Percentiles rank a stretch among this genome's conserved stretches.
Evolutionary conservation across 179 eudicot species (phyloP).

Genomic region (Beta lomatogona): DNA sequence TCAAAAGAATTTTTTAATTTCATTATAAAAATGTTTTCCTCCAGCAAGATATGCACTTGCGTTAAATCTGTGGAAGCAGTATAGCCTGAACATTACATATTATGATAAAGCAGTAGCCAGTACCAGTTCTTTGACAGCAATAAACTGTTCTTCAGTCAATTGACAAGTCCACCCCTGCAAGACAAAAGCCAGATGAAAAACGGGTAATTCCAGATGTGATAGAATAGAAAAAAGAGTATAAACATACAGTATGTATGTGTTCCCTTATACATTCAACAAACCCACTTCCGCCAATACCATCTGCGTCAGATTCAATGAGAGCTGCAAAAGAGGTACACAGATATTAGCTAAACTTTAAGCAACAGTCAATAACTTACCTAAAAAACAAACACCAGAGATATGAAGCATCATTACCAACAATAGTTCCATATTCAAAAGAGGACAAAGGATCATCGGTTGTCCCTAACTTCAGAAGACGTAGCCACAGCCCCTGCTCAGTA

Average conservation of each 20-base stretch:
- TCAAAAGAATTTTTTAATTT: not conserved
- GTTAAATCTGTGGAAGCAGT: not conserved
- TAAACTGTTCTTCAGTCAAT: constrained; percentile 95
- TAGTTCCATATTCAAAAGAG: constrained; percentile 98
- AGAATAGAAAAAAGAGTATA: not conserved
- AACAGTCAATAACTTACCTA: constrained; percentile 8
- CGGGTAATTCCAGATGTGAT: constrained; percentile 9
- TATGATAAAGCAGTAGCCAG: not conserved
- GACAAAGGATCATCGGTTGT: constrained; percentile 96
- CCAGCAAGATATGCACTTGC: not conserved
- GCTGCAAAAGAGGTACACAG: constrained; percentile 52
- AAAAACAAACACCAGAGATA: not conserved
- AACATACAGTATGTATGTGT: constrained; percentile 88
- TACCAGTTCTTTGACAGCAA: constrained; percentile 99
- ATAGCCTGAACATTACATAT: not conserved
- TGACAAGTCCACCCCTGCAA: constrained; percentile 88
- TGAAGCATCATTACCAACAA: constrained; percentile 58
- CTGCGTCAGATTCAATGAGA: constrained; percentile 97
- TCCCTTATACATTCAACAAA: constrained; percentile 98
- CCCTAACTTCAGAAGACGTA: constrained; percentile 92
- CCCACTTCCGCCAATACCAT: constrained; percentile 99
- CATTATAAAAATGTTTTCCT: not conserved
- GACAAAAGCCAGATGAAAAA: constrained; percentile 22
- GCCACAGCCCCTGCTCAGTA: constrained; percentile 84
- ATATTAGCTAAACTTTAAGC: constrained; percentile 8